Evolutionary conservation across 2,329 filamentous ascomycete genomes (phyloP).

Genomic region (Penicillium sp.): DNA sequence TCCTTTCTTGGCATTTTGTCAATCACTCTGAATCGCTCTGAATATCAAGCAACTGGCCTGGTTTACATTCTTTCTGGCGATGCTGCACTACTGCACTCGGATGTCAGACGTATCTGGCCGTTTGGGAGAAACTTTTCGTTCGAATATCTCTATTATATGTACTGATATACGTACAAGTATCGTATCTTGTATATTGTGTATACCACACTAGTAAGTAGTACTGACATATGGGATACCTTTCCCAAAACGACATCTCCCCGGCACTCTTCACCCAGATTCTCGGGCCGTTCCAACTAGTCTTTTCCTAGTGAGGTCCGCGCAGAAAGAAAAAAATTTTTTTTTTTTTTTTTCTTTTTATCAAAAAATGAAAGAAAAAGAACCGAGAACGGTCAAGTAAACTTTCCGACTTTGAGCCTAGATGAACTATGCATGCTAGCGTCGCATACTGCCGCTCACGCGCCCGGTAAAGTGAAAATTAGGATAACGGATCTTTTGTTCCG

Average conservation of each 20-base stretch:
- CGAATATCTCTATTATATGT: neutral
- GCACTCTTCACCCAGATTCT: neutral
- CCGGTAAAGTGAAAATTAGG: neutral
- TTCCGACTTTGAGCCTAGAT: neutral
- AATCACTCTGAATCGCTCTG: neutral
- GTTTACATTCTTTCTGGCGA: neutral
- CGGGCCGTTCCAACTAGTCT: neutral
- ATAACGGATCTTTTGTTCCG: neutral
- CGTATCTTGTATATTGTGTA: neutral
- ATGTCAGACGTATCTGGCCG: neutral
- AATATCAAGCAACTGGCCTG: neutral
- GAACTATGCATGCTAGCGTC: neutral
- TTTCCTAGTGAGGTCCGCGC: neutral
- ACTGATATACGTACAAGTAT: neutral
- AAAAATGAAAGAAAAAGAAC: neutral
- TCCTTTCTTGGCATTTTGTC: neutral
- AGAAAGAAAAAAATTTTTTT: too few relatives aligned
- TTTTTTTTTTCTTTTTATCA: too few relatives aligned
- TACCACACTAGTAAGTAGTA: neutral
- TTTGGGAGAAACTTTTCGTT: neutral
- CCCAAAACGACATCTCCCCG: neutral
- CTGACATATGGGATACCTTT: neutral
- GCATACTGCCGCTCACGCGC: neutral
- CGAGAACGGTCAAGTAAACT: neutral
- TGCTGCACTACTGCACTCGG: neutral